phyloP scores from a whole-genome alignment of 352 stramenopile genomes.

The Pythium coloratum region DNA sequence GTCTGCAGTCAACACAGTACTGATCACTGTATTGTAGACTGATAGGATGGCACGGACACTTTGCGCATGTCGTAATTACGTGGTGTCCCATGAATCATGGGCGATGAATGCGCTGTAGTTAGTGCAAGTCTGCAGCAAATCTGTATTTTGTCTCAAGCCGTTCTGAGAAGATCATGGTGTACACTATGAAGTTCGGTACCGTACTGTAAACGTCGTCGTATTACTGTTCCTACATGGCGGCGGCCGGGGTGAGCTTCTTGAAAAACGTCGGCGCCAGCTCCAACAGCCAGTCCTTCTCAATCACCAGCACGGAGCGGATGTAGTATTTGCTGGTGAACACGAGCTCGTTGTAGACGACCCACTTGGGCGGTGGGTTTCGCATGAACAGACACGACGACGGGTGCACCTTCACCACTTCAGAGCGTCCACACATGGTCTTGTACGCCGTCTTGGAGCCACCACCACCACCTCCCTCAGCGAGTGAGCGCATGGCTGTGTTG shows the following conservation, averaged over 20 bases:
- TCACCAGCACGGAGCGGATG: constrained; percentile 83
- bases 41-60: no score
- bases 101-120: background rate
- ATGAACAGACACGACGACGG: constrained; percentile 88
- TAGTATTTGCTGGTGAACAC: constrained; percentile 92
- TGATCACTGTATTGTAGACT: no score
- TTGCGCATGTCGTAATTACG: no score
- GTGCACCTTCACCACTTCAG: constrained; percentile 87
- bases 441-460: constrained; percentile 78
- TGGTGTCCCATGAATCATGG: no score
- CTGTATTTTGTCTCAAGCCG: no score
- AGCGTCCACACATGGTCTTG: constrained; percentile 84
- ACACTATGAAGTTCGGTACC: no score
- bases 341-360: constrained; percentile 88
- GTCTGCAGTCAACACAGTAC: no score
- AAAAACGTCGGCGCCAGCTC: constrained; percentile 86
- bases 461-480: constrained; percentile 55
- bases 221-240: constrained; percentile 4
- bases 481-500: constrained; percentile 87
- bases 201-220: background rate
- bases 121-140: background rate
- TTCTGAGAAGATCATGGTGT: no score
- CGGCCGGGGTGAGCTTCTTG: constrained; percentile 46
- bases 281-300: constrained; percentile 89
- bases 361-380: constrained; percentile 85